Percentiles rank a stretch among this genome's conserved stretches.
phyloP scores from a whole-genome alignment of 2,329 filamentous ascomycete genomes.

The Biscogniauxia marginata region DNA sequence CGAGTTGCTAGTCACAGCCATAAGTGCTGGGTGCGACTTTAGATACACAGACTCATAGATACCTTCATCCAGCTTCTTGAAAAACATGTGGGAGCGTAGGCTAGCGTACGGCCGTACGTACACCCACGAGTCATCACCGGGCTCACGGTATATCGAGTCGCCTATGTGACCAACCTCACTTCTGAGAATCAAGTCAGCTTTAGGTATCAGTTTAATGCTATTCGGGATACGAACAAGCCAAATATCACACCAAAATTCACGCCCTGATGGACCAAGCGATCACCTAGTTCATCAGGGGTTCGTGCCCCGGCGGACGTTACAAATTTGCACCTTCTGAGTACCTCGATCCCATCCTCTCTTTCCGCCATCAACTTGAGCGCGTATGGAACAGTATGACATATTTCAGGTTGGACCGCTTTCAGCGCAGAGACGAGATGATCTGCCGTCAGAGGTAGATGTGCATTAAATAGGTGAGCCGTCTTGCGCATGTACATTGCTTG shows the following conservation, averaged over 20 bases:
- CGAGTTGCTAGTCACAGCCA: conserved; percentile 31
- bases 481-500: conserved; percentile 44
- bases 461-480: conserved; percentile 41
- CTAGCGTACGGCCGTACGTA: conserved; percentile 40
- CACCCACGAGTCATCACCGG: conserved; percentile 40
- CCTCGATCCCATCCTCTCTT: conserved; percentile 33
- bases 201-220: not conserved
- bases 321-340: conserved; percentile 36
- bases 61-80: conserved; percentile 36
- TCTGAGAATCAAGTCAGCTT: conserved; percentile 24
- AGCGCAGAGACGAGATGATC: conserved; percentile 35
- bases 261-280: conserved; percentile 36
- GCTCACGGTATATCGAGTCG: conserved; percentile 39
- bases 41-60: conserved; percentile 36
- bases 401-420: conserved; percentile 37
- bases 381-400: conserved; percentile 42
- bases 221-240: conserved; percentile 35
- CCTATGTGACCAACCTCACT: conserved; percentile 43
- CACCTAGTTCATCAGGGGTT: conserved; percentile 42
- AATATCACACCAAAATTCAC: conserved; percentile 40
- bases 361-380: conserved; percentile 40
- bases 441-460: conserved; percentile 38
- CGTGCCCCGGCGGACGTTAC: conserved; percentile 41
- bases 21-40: conserved; percentile 33
- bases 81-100: conserved; percentile 36